Percentiles rank a stretch among this genome's conserved stretches.
These are phyloP conservation scores for Aureobasidium zeae DNA, from an alignment of 2,329 filamentous ascomycete genomes.

Conservation along the genomic window DNA sequence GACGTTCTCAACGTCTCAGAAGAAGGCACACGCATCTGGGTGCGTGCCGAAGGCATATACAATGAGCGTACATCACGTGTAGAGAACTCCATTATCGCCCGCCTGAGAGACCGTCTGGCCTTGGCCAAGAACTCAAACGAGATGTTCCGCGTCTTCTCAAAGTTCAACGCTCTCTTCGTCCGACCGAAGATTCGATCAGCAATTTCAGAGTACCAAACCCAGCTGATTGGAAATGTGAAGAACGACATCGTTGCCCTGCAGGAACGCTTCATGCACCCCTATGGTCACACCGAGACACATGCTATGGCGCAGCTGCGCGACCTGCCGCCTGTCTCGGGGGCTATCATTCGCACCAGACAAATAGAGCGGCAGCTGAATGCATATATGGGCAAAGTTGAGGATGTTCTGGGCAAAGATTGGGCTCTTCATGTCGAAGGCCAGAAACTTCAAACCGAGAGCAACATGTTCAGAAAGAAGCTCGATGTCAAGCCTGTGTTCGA, in stretches of 20 bases:
- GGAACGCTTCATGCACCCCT: constrained; percentile 97
- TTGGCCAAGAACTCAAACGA: constrained; percentile 96
- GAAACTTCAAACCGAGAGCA: constrained; percentile 83
- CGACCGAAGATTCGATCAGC: constrained; percentile 97
- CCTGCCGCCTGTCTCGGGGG: constrained; percentile 87
- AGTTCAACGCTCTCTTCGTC: constrained; percentile 98
- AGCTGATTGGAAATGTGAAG: constrained; percentile 96
- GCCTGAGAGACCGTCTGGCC: constrained; percentile 81
- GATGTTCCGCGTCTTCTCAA: constrained; percentile 99
- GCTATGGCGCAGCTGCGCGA: constrained; percentile 97
- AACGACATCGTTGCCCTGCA: constrained; percentile 88
- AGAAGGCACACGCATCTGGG: constrained; percentile 86
- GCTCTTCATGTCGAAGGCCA: constrained; percentile 88
- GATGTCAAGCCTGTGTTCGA: constrained; percentile 91
- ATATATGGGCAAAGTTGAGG: constrained; percentile 99
- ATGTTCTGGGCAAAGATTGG: constrained; percentile 92
- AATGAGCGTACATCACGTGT: constrained; percentile 95
- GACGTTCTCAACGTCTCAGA: constrained; percentile 87
- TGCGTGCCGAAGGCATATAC: constrained; percentile 88
- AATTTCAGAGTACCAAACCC: constrained; percentile 95
- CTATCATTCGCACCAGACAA: constrained; percentile 94
- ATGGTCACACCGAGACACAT: constrained; percentile 94
- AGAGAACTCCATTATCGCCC: constrained; percentile 96
- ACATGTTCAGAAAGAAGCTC: constrained; percentile 90
- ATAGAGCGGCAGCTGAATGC: constrained; percentile 92